These are phyloP conservation scores for Dothideomycetes sp. DNA, from an alignment of 2,329 filamentous ascomycete species.

Conservation along the genomic window DNA sequence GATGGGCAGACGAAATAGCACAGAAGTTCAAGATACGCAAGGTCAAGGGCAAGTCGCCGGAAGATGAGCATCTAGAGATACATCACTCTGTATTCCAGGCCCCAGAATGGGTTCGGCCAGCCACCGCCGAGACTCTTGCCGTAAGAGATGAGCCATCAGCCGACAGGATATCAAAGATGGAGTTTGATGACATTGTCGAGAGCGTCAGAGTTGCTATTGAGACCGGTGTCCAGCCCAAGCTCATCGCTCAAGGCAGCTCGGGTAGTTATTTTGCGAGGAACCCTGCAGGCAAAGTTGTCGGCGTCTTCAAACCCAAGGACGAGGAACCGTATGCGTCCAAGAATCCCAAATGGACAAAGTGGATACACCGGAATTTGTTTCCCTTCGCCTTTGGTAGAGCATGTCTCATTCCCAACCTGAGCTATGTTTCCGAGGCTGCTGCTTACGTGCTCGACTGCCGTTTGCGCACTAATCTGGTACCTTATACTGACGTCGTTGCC, in stretches of 20 bases:
- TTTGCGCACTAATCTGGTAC: conserved; percentile 81
- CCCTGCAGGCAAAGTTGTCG: conserved; percentile 82
- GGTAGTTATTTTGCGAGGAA: conserved; percentile 97
- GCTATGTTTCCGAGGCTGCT: conserved; percentile 94
- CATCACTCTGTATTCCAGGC: conserved; percentile 95
- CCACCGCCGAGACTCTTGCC: conserved; percentile 63
- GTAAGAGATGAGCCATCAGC: conserved; percentile 27
- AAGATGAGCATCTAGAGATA: conserved; percentile 85
- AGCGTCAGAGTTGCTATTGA: conserved; percentile 86
- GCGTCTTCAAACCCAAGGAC: conserved; percentile 98
- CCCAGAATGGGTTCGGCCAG: conserved; percentile 74
- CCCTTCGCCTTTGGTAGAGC: conserved; percentile 94
- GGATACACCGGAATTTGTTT: conserved; percentile 96
- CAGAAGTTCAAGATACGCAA: conserved; percentile 86
- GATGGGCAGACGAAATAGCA: conserved; percentile 97
- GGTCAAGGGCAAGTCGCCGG: conserved; percentile 59
- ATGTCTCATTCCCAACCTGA: conserved; percentile 92
- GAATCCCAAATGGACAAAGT: conserved; percentile 99
- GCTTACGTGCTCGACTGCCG: conserved; percentile 91
- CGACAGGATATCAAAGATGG: conserved; percentile 59
- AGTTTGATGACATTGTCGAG: conserved; percentile 83
- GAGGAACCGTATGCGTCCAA: conserved; percentile 95
- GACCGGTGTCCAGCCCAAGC: conserved; percentile 80
- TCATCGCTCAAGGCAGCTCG: conserved; percentile 95
- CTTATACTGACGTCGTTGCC: conserved; percentile 90